Evolutionary conservation across 2,329 filamentous ascomycete genomes (phyloP), one percentile per base, ranked within the genome.

Genomic region (Aureobasidium musti): DNA sequence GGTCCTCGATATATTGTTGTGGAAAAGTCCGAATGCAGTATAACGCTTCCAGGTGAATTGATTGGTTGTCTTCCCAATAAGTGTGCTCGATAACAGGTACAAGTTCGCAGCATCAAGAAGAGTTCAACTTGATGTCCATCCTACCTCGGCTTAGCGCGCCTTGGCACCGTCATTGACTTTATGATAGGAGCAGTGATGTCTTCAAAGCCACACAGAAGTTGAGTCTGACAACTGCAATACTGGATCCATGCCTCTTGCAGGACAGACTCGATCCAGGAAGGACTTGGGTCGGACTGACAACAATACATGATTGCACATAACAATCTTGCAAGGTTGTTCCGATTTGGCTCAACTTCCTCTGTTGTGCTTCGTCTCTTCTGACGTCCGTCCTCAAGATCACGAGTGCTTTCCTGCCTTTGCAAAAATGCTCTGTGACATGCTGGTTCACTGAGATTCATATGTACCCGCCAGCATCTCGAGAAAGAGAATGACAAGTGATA

Each of bases 111-210:
- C 26, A 52, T 52, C 17, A 17, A 26, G 26, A 52, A 14, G 49
- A 52, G 49, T 52, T 52, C 49, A n/a, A 30, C 14, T 50, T 28
- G 13, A 30, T 52, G 49, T 52, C 49, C 49, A 52, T 30, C 23
- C 19, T 33, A 52, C 49, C 33, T 28, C 26, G 11, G 26, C 49
- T 52, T 52, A 52, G 49, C 49, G 49, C 26, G 49, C 2, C 49
- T 52, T 52, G 49, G 49, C 49, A 33, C 49, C 49, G 49, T 52
- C 49, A 52, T 52, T 52, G 49, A 52, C 49, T 52, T 52, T 33
- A 52, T 30, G 26, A 5, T 26, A 21, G 13, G 23, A 49, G 23
- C 13, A 23, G n/a, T n/a, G n/a, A n/a, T n/a, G n/a, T n/a, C n/a
- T n/a, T n/a, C n/a, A n/a, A n/a, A n/a, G n/a, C n/a, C n/a, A n/a